Evolutionary conservation across 2,329 filamentous ascomycete species (phyloP).

Genomic region (Neofusicoccum sp.): DNA sequence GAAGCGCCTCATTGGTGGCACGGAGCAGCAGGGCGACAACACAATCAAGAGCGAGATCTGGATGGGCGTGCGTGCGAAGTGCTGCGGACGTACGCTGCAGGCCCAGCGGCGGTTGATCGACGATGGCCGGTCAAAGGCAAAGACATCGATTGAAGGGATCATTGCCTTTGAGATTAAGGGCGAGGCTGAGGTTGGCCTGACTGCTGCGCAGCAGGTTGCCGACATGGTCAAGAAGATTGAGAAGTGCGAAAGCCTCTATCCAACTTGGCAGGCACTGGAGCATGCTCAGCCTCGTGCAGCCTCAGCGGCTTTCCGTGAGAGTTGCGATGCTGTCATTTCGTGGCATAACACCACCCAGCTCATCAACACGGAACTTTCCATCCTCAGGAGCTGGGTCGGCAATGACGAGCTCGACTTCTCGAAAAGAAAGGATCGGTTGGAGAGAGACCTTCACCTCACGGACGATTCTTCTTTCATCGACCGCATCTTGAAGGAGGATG

Average conservation of each 20-base stretch:
- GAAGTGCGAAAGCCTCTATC: constrained; percentile 82
- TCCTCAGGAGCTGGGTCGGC: constrained; percentile 94
- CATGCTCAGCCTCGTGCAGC: constrained; percentile 74
- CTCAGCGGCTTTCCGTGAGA: constrained; percentile 76
- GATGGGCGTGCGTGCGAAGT: constrained; percentile 82
- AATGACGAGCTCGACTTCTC: constrained; percentile 94
- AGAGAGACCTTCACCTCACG: constrained; percentile 70
- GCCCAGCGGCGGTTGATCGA: constrained; percentile 88
- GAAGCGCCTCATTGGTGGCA: constrained; percentile 84
- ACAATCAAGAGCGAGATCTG: constrained; percentile 73
- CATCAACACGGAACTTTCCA: constrained; percentile 91
- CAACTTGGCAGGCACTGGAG: constrained; percentile 75
- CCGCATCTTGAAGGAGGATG: constrained; percentile 92
- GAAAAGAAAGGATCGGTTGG: constrained; percentile 69
- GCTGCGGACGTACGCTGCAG: constrained; percentile 80
- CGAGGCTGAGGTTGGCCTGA: constrained; percentile 86
- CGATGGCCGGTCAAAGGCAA: constrained; percentile 74
- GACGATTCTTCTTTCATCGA: constrained; percentile 96
- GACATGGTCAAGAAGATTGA: constrained; percentile 91
- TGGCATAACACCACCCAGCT: constrained; percentile 98
- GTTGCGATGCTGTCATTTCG: constrained; percentile 84
- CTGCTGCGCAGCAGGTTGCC: constrained; percentile 83
- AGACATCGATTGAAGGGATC: constrained; percentile 80
- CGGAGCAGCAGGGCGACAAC: constrained; percentile 73
- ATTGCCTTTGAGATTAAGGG: constrained; percentile 94